phyloP scores from a whole-genome alignment of 192 early-diverging fungal genomes.

The Spinellus fusiger region DNA sequence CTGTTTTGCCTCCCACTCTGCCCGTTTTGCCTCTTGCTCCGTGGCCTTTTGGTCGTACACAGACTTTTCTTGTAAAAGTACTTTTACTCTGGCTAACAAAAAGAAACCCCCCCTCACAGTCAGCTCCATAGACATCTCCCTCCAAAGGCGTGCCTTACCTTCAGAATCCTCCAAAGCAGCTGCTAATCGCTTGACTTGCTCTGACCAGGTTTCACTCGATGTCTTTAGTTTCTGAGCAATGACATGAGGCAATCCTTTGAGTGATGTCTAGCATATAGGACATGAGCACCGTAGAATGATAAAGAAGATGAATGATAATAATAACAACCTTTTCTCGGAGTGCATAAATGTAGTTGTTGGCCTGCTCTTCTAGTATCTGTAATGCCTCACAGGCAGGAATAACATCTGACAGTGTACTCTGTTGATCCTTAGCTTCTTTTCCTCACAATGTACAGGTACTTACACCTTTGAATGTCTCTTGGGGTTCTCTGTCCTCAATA shows the following conservation, averaged over 20 bases:
- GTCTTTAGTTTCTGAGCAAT: conserved; percentile 8
- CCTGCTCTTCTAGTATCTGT: conserved; percentile 17
- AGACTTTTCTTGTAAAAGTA: neutral
- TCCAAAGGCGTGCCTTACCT: conserved; percentile 7
- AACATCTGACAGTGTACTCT: neutral
- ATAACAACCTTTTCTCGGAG: neutral
- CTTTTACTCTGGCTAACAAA: neutral
- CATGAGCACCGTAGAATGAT: neutral
- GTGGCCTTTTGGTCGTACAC: neutral
- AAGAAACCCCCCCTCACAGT: neutral
- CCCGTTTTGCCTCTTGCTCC: neutral
- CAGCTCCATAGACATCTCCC: neutral
- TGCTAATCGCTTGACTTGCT: conserved; percentile 17
- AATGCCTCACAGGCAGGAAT: neutral
- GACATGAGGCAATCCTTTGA: conserved; percentile 7
- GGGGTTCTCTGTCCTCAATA: conserved; percentile 9
- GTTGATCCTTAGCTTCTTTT: neutral
- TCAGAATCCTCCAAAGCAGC: conserved; percentile 16
- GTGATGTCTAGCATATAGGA: neutral
- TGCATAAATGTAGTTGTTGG: conserved; percentile 12
- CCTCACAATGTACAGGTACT: too few species aligned
- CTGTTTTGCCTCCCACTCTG: neutral
- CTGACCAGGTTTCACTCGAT: conserved; percentile 16
- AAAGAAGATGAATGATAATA: neutral
- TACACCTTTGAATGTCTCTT: neutral